Conservation (phyloP, 2,329 filamentous ascomycete genomes). For the Cladosporium oxysporum region DNA sequence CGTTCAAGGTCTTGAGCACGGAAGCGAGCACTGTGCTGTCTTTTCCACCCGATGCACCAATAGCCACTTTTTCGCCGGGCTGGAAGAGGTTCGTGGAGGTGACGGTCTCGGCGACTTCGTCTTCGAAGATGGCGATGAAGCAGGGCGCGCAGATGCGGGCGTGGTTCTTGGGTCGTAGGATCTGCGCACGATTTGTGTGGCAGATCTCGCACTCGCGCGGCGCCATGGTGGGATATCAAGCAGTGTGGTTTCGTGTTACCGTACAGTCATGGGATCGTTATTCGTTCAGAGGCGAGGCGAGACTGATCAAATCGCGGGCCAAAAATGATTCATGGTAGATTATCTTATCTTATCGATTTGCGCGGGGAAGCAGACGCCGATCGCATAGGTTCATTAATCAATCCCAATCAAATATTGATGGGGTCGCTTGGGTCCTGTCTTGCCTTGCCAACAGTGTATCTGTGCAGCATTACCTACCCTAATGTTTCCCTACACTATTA, state of each 20-base stretch:
- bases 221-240: slow-evolving; percentile 59
- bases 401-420: slow-evolving; percentile 2
- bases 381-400: not conserved
- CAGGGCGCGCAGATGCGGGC: slow-evolving; percentile 89
- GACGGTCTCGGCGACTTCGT: slow-evolving; percentile 93
- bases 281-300: not conserved
- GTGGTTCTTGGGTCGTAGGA: slow-evolving; percentile 92
- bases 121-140: slow-evolving; percentile 85
- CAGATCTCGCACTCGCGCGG: slow-evolving; percentile 76
- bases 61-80: slow-evolving; percentile 82
- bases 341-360: slow-evolving; percentile 12
- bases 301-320: not conserved
- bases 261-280: slow-evolving; percentile 16
- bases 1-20: slow-evolving; percentile 91
- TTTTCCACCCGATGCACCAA: slow-evolving; percentile 95
- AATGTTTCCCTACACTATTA: not conserved
- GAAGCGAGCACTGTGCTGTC: slow-evolving; percentile 95
- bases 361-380: slow-evolving; percentile 2
- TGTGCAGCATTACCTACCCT: not conserved
- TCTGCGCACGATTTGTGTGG: slow-evolving; percentile 74
- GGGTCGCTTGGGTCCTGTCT: not conserved
- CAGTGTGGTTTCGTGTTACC: not conserved
- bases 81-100: slow-evolving; percentile 76
- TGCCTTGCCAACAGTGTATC: not conserved
- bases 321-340: slow-evolving; percentile 16